Base-by-base conservation (phyloP, 2,329 filamentous ascomycete species). In the Penicillium sp. region DNA sequence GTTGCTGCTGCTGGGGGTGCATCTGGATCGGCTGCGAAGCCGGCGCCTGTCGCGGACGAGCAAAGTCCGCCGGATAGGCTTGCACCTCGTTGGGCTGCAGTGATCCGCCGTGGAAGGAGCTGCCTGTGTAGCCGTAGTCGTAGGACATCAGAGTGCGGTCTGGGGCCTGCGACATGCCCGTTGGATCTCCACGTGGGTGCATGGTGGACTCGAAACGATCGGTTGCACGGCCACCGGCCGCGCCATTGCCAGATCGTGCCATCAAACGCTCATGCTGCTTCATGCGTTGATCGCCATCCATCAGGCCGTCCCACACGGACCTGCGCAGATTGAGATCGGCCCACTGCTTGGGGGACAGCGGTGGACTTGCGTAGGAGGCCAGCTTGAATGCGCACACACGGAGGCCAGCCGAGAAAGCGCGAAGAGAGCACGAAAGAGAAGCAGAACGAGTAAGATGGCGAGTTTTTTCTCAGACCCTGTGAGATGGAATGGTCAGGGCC, bases 241-340 rank as follows among this genome's bases (percentile, higher is more conserved):
- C 58, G 64, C 63, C 72, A 74, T 67, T 63, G 43, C 55, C 53
- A 50, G 60, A 50, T 45, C 52, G 57, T 41, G 60, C 54, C 60
- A 79, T 74, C 70, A 84, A 83, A 67, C 77, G 75, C 69, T 86
- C 85, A 78, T 84, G 80, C 73, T 85, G 84, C 78, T 85, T 84
- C 74, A 81, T 77, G 62, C 80, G 80, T 69, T 79, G 79, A 72
- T 83, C 80, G 70, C 85, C 81, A 75, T 91, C 87, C 87, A 93
- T 93, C 60, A 71, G 68, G 65, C 71, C 67, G 67, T 74, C 68
- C 64, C 69, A 67, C 60, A 68, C 64, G 68, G 72, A 71, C 65
- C 73, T 71, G 69, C 71, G 73, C 69, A 77, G 74, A 74, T 78
- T 75, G 63, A 79, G 63, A 66, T 67, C 58, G 46, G 57, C 74